These are phyloP conservation scores for Chaetomium tenue DNA, from an alignment of 495 filamentous ascomycete species.

Conservation along the genomic window DNA sequence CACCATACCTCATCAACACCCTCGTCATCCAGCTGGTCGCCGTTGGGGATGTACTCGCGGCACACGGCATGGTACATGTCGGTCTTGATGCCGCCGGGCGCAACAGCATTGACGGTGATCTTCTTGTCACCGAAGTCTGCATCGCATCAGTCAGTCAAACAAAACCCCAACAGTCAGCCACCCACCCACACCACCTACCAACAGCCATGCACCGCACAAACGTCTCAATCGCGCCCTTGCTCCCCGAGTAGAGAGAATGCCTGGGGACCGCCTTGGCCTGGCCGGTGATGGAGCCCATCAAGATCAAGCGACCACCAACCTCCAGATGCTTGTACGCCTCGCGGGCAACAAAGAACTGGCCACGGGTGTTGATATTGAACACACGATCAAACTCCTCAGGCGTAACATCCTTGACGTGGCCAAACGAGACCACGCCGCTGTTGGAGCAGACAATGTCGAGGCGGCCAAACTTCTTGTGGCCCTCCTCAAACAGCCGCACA, in stretches of 20 bases:
- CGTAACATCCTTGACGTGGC: slow-evolving; percentile 67
- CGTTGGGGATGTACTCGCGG: slow-evolving; percentile 62
- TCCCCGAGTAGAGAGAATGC: slow-evolving; percentile 56
- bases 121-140: slow-evolving; percentile 43
- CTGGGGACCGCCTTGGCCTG: slow-evolving; percentile 61
- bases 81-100: slow-evolving; percentile 66
- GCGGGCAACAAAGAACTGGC: slow-evolving; percentile 78
- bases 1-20: slow-evolving; percentile 34
- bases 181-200: slow-evolving; percentile 25
- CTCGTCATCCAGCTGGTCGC: slow-evolving; percentile 47
- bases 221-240: slow-evolving; percentile 41
- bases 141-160: not conserved
- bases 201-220: slow-evolving; percentile 41
- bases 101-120: slow-evolving; percentile 65
- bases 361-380: slow-evolving; percentile 74
- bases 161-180: not conserved
- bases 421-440: slow-evolving; percentile 62
- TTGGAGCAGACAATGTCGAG: slow-evolving; percentile 76
- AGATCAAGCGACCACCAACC: slow-evolving; percentile 60
- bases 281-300: slow-evolving; percentile 64
- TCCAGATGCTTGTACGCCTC: slow-evolving; percentile 63
- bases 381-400: slow-evolving; percentile 73
- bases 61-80: slow-evolving; percentile 68
- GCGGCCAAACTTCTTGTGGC: slow-evolving; percentile 57
- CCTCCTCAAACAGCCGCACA: slow-evolving; percentile 51